Percentiles rank a stretch among this genome's conserved stretches.
phyloP scores from a whole-genome alignment of 2,329 filamentous ascomycete genomes.

The Sodiomyces alkalinus region DNA sequence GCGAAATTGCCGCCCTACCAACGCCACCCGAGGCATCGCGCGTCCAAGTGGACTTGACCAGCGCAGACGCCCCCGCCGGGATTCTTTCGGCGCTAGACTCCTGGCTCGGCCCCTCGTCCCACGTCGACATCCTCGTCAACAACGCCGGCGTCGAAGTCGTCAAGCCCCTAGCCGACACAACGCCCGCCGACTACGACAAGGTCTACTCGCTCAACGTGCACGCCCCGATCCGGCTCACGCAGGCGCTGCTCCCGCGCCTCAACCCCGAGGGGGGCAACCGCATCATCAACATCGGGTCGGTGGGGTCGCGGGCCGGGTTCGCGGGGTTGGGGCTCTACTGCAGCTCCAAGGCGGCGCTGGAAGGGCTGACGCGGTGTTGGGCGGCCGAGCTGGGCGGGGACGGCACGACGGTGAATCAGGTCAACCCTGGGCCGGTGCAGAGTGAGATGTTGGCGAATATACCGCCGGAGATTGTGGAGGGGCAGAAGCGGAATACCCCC shows the following conservation, averaged over 20 bases:
- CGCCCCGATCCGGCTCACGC: conserved; percentile 35
- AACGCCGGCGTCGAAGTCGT: conserved; percentile 22
- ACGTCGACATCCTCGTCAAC: conserved; percentile 20
- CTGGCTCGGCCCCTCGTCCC: conserved; percentile 5
- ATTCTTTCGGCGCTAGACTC: conserved; percentile 18
- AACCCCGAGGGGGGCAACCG: conserved; percentile 22
- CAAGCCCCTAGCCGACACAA: conserved; percentile 23
- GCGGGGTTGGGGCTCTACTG: conserved; percentile 32
- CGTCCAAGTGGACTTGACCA: conserved; percentile 11
- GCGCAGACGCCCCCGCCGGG: conserved; percentile 9
- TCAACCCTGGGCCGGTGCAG: conserved; percentile 43
- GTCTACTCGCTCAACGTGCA: conserved; percentile 44
- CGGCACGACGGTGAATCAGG: conserved; percentile 45
- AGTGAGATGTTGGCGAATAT: conserved; percentile 42
- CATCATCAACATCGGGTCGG: conserved; percentile 44
- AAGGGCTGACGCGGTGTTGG: conserved; percentile 42
- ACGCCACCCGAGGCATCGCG: conserved; percentile 3
- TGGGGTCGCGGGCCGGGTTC: conserved; percentile 32
- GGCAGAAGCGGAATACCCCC: conserved; percentile 33
- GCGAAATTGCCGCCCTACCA: conserved; percentile 6
- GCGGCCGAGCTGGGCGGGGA: conserved; percentile 39
- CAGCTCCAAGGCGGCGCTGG: conserved; percentile 43
- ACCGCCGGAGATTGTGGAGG: conserved; percentile 28
- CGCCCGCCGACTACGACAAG: conserved; percentile 31
- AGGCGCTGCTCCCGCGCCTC: conserved; percentile 36